Base-by-base conservation (phyloP, 352 stramenopile genomes). In the Albugo candida region DNA sequence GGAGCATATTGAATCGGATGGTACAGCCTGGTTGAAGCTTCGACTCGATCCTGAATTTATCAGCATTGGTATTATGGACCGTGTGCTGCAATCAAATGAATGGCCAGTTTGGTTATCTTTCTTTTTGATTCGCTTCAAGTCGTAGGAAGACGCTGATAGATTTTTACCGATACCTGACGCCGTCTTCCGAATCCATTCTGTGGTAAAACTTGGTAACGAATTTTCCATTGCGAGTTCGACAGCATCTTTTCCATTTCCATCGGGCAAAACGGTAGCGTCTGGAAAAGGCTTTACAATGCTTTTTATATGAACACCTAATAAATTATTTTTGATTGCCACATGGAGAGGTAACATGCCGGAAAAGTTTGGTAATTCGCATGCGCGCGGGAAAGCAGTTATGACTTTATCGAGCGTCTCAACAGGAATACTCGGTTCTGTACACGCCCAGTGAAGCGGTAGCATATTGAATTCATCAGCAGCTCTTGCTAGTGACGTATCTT, bases 401-500 rank as follows among this genome's bases (percentile, higher is more conserved):
- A 88, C 46, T 20, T 56, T 20, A 35, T 65, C 53, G 19, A 89
- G 35, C 39, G 65, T 55, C 41, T 67, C 64, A 12, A 85, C 58
- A 18, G 55, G 31, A 18, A 85, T 47, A 13, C 51, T 34, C 17
- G 64, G 60, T 53, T 87, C 77, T 5, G 74, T 89, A 47, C 70
- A 86, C 31, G 65, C 72, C 77, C 77, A 89, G 58, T 89, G 77
- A 40, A 89, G 61, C 38, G 77, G 74, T 54, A 86, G 60, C 71
- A 89, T 86, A 24, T 74, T 72, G 45, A 85, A 86, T 54, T 86
- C 65, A 58, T 89, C 77, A 48, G 80, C 61, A 19, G 70, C 62
- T 51, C 81, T 64, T 11, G 74, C 74, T 5, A 81, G 64, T 52
- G 52, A 49, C 18, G 52, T 36, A 41, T 69, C 47, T 16, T 27